Conservation (phyloP, 2,329 filamentous ascomycete species). For the Nigrospora oryzae region DNA sequence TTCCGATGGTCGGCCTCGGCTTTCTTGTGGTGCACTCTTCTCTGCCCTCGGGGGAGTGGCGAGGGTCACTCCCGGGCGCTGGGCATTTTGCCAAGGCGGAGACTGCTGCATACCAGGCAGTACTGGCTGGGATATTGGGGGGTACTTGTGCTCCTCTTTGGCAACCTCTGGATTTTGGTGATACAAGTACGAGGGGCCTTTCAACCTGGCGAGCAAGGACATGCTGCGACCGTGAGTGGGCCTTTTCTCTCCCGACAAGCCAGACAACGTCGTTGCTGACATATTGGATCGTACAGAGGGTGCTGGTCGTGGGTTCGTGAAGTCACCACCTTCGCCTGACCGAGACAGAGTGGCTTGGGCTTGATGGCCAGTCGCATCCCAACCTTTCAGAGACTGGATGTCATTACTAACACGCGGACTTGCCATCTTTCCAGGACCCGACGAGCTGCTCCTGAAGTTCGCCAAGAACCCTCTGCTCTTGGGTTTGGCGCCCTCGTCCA, state of each 20-base stretch:
- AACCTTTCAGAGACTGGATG: not conserved
- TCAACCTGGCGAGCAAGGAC: conserved; percentile 20
- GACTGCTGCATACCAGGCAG: not conserved
- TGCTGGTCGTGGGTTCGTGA: conserved; percentile 13
- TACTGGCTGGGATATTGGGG: conserved; percentile 9
- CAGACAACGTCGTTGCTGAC: conserved; percentile 18
- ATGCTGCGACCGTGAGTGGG: conserved; percentile 18
- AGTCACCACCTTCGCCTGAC: conserved; percentile 8
- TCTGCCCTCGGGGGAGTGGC: not conserved
- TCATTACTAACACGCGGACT: conserved; percentile 9
- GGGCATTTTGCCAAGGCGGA: not conserved
- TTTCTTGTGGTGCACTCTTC: not conserved
- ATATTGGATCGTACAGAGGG: conserved; percentile 16
- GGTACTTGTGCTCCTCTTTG: conserved; percentile 4
- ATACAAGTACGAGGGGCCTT: conserved; percentile 22
- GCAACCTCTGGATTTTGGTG: conserved; percentile 11
- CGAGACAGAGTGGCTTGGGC: not conserved
- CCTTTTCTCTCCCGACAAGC: conserved; percentile 18
- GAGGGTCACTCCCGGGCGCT: not conserved
- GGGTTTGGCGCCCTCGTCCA: conserved; percentile 12
- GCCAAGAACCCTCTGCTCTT: conserved; percentile 20
- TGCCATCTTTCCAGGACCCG: conserved; percentile 15
- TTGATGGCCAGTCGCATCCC: no score
- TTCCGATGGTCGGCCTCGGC: conserved; percentile 1
- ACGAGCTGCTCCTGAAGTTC: conserved; percentile 15